Conservation (phyloP, 208 protist genomes). For the Trypanosomatidae sp. region DNA sequence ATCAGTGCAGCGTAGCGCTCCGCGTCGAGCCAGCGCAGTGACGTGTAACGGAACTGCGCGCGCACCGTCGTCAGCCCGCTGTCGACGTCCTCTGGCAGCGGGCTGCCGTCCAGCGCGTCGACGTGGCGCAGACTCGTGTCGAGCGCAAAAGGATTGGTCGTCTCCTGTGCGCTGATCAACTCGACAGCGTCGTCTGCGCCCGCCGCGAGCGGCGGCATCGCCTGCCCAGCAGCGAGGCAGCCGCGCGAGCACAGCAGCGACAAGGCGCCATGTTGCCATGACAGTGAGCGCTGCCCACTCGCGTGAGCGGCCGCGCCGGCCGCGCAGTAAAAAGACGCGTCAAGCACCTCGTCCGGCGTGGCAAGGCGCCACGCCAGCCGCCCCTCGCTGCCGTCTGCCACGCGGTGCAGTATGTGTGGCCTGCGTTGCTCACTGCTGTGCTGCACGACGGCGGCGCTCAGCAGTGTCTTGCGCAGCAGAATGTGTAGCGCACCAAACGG, state of each 20-base stretch:
- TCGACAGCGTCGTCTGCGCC: conserved; percentile 4
- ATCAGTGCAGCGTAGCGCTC: neutral
- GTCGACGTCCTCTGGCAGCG: conserved; percentile 11
- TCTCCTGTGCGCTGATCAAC: conserved; percentile 65
- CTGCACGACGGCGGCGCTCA: too few relatives aligned
- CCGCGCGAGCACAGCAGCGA: too few relatives aligned
- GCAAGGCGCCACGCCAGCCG: conserved; percentile 14
- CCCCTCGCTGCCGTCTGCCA: too few relatives aligned
- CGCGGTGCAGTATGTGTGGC: too few relatives aligned
- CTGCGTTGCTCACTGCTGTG: too few relatives aligned
- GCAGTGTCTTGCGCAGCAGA: too few relatives aligned
- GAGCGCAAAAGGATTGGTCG: conserved; percentile 62
- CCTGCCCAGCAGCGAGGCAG: conserved; percentile 9
- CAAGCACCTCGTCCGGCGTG: conserved; percentile 15
- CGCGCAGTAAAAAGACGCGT: conserved; percentile 11
- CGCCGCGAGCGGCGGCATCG: neutral
- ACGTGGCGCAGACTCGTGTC: conserved; percentile 36
- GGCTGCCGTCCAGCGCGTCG: conserved; percentile 10
- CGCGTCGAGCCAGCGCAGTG: conserved; percentile 42
- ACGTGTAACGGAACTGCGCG: conserved; percentile 59
- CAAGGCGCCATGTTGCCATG: too few relatives aligned
- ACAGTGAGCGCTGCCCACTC: too few relatives aligned
- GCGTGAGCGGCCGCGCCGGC: neutral
- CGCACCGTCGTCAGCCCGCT: conserved; percentile 65
- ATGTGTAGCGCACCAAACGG: too few relatives aligned